Conservation (phyloP, 23 red algal genomes). For the Gracilaria domingensis region DNA sequence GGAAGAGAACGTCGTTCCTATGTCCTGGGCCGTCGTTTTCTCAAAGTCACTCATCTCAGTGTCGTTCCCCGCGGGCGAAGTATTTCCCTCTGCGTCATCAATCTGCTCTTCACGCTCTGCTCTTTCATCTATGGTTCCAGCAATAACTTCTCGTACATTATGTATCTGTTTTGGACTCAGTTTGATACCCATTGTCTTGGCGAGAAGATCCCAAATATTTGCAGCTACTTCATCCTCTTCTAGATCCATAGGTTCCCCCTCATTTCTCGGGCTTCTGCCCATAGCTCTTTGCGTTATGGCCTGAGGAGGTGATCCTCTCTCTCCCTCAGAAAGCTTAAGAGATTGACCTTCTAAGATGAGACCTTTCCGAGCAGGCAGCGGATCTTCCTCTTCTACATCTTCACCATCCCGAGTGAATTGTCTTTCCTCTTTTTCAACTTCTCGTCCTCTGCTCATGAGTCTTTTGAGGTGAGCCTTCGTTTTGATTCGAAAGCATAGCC, state of each 20-base stretch:
- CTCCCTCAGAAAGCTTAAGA: constrained; percentile 3
- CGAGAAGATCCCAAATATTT: constrained; percentile 67
- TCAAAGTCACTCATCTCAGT: not conserved
- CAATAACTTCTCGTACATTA: constrained; percentile 54
- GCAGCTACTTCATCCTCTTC: constrained; percentile 72
- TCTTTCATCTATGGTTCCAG: constrained; percentile 70
- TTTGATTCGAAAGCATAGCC: constrained; percentile 51
- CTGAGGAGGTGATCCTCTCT: not conserved
- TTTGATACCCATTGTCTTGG: constrained; percentile 31
- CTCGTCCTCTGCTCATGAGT: constrained; percentile 39
- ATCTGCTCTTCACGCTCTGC: constrained; percentile 65
- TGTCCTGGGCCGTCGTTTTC: not conserved
- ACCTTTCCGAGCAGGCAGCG: constrained; percentile 41
- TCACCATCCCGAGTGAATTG: constrained; percentile 4
- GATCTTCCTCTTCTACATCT: constrained; percentile 37
- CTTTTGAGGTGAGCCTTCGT: constrained; percentile 35
- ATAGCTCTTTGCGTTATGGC: not conserved
- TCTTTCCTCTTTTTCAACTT: constrained; percentile 62
- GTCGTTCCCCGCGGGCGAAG: not conserved
- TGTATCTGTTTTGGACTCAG: constrained; percentile 40
- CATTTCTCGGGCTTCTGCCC: not conserved
- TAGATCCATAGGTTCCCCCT: not conserved
- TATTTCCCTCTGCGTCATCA: constrained; percentile 4
- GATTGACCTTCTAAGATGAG: constrained; percentile 62
- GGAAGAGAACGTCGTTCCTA: not conserved